Conservation (phyloP, 1,139 yeast species). For the Debaryomyces subglobosus region DNA sequence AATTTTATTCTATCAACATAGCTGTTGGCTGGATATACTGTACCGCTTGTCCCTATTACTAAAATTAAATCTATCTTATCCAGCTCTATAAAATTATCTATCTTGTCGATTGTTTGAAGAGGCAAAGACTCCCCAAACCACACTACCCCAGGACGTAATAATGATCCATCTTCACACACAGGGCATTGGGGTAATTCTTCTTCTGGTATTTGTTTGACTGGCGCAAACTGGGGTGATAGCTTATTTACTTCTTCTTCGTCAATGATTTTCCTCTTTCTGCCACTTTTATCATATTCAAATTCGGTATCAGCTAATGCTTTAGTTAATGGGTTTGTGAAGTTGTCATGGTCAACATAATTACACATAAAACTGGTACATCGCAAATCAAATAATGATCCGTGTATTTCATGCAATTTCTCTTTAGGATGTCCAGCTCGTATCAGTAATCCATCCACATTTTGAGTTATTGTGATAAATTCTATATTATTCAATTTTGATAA, state of each 20-base stretch:
- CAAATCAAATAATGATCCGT: constrained; percentile 75
- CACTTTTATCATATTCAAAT: constrained; percentile 26
- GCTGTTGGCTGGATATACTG: constrained; percentile 90
- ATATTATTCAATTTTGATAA: constrained; percentile 28
- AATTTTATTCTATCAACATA: constrained; percentile 75
- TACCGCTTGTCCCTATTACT: constrained; percentile 84
- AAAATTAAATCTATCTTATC: constrained; percentile 68
- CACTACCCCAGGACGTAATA: constrained; percentile 84
- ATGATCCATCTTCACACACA: constrained; percentile 47
- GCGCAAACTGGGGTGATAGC: constrained; percentile 49
- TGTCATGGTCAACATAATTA: constrained; percentile 55
- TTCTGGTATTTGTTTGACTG: constrained; percentile 50
- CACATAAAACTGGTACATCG: constrained; percentile 79
- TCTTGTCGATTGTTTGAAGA: constrained; percentile 57
- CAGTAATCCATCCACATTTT: constrained; percentile 79
- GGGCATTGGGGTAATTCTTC: constrained; percentile 79
- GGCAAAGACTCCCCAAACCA: constrained; percentile 93
- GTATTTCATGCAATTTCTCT: constrained; percentile 61
- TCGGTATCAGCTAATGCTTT: constrained; percentile 52
- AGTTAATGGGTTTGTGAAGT: constrained; percentile 65
- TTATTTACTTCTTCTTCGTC: constrained; percentile 12
- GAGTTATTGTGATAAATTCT: constrained; percentile 69
- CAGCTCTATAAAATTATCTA: constrained; percentile 70
- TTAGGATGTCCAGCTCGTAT: constrained; percentile 64
- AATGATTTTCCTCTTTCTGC: constrained; percentile 17